Evolutionary conservation across 805 yeast genomes (phyloP).

Genomic region (Myxozyma lipomycoides): DNA sequence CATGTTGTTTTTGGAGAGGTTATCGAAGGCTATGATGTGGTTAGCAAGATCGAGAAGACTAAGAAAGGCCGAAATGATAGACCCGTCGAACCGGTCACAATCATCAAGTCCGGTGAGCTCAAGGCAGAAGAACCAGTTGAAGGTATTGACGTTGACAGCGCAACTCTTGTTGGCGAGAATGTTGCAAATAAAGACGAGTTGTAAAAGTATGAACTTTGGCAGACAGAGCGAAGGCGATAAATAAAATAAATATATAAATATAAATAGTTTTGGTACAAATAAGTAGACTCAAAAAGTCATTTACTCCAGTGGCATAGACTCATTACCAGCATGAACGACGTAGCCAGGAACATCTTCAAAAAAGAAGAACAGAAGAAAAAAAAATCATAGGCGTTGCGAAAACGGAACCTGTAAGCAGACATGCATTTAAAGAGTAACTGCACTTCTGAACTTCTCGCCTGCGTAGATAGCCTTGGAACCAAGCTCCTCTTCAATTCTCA

Average conservation of each 20-base stretch:
- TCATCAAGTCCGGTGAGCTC: conserved; percentile 42
- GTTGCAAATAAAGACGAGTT: not conserved
- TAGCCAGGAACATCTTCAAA: too few relatives aligned
- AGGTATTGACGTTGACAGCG: not conserved
- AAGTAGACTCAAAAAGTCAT: not conserved
- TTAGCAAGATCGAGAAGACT: conserved; percentile 76
- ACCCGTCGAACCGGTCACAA: conserved; percentile 66
- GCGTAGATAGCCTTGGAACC: conserved; percentile 87
- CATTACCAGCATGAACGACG: too few relatives aligned
- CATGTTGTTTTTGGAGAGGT: conserved; percentile 98
- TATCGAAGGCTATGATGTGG: conserved; percentile 70
- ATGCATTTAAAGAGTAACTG: conserved; percentile 8
- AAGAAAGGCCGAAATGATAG: conserved; percentile 50
- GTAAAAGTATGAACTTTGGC: not conserved
- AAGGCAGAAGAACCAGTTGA: not conserved
- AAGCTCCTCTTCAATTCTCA: conserved; percentile 97
- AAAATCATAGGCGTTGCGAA: too few relatives aligned
- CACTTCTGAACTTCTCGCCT: conserved; percentile 26
- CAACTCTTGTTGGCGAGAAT: not conserved
- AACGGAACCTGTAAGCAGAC: too few relatives aligned
- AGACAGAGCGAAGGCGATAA: not conserved
- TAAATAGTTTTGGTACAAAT: not conserved
- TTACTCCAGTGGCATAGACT: too few relatives aligned
- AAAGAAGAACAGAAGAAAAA: too few relatives aligned
- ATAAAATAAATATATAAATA: too few relatives aligned